Conservation (phyloP, 352 stramenopile species). For the Phytophthora citricola region DNA sequence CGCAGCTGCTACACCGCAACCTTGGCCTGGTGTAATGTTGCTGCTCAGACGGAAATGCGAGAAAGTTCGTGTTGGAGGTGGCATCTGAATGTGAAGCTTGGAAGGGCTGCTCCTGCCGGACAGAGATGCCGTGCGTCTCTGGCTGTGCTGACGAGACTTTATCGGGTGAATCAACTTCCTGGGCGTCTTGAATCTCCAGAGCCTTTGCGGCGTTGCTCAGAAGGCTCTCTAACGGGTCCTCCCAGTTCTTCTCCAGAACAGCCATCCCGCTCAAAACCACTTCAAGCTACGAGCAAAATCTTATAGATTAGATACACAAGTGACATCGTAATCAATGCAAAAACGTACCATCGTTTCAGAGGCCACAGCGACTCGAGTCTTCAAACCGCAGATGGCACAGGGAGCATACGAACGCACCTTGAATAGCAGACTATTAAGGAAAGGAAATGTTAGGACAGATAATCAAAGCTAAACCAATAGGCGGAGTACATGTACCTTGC, state of each 20-base stretch:
- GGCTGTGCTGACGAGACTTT: conserved; percentile 21
- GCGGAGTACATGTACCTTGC: conserved; percentile 53
- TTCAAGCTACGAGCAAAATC: conserved; percentile 67
- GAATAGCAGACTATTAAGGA: conserved; percentile 54
- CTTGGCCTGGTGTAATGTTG: conserved; percentile 16
- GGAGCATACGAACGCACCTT: conserved; percentile 67
- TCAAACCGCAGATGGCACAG: conserved; percentile 85
- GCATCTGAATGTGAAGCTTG: conserved; percentile 55
- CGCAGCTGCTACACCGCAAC: conserved; percentile 3
- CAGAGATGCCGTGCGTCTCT: conserved; percentile 46
- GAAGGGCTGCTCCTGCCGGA: conserved; percentile 37
- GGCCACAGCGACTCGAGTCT: conserved; percentile 73
- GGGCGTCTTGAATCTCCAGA: conserved; percentile 45
- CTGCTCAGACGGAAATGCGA: conserved; percentile 42
- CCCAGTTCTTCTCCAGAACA: conserved; percentile 60
- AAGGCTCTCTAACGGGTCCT: conserved; percentile 55
- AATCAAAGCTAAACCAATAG: not conserved
- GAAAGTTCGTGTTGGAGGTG: conserved; percentile 43
- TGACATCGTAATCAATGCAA: not conserved
- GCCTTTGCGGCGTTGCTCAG: conserved; percentile 51
- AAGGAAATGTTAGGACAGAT: not conserved
- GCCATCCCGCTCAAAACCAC: conserved; percentile 87
- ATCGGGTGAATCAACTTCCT: conserved; percentile 15
- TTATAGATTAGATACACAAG: not conserved
- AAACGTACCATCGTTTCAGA: conserved; percentile 81